Evolutionary conservation across 2,329 filamentous ascomycete species (phyloP), one percentile per base, ranked within the genome.

Genomic region (Hymenoscyphus linearis): DNA sequence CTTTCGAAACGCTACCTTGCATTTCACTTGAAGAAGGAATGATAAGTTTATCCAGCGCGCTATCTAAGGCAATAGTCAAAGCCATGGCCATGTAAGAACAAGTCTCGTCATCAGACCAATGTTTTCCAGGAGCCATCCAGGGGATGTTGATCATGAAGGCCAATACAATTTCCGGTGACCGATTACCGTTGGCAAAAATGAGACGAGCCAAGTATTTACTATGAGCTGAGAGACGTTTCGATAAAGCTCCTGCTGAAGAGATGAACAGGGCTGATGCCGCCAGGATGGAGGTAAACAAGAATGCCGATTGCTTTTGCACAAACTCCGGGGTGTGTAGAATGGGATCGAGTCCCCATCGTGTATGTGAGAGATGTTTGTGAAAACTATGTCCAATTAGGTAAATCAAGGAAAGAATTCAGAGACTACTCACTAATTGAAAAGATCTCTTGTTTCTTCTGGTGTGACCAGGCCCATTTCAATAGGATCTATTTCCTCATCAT

Each of bases 121-220:
- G 85, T 62, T 82, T 76, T 2, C 85, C 85, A 1, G 85, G 85
- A 34, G 84, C 83, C 81, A 90, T 89, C 88, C 88, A 91, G 0
- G 88, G 88, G 6, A 91, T 82, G 63, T 90, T 90, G 35, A 89
- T 81, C 84, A 91, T 87, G 69, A 90, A 90, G 0, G 85, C 88
- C 1, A 91, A 76, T 0, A 91, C 85, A 60, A 91, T 89, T 70
- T 91, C 88, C 5, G 89, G 86, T 0, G 88, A 91, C 60, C 86
- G 82, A 68, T 85, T 82, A 2, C 86, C 82, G 53, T 82, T 80
- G 0, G 79, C 75, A 56, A 87, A 84, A 52, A 90, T 80, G 31
- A 82, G 79, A 27, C 85, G 81, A 0, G 85, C 87, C 3, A 91
- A 79, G 26, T 77, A 77, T 64, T 83, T 85, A 64, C 82, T 82